Conservation (phyloP, 352 stramenopile species). For the Globisporangium lucens region DNA sequence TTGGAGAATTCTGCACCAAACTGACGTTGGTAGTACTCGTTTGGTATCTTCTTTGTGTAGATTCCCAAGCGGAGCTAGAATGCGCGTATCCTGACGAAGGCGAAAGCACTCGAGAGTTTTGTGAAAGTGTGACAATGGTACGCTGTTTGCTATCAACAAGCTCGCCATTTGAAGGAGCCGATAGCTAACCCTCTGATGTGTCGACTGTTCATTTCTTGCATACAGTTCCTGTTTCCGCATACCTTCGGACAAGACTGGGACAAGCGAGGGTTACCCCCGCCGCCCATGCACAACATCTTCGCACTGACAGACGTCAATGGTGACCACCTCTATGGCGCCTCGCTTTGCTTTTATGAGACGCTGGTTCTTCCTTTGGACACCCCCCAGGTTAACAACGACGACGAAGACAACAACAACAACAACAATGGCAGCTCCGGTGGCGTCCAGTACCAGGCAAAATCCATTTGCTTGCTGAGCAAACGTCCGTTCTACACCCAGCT, state of each 20-base stretch:
- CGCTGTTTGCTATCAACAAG: neutral
- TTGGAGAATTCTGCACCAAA: neutral
- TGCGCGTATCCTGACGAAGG: constrained; percentile 36
- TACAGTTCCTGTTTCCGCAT: constrained; percentile 52
- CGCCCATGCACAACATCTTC: constrained; percentile 49
- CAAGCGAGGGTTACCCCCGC: constrained; percentile 25
- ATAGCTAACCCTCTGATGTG: neutral
- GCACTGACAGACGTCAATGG: constrained; percentile 41
- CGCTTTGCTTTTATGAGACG: constrained; percentile 48
- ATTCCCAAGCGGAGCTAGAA: constrained; percentile 23
- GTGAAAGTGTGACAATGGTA: constrained; percentile 49
- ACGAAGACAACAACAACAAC: constrained; percentile 11
- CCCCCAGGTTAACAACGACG: neutral
- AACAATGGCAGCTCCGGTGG: neutral
- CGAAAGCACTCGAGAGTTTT: constrained; percentile 36
- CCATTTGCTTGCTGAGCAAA: constrained; percentile 43
- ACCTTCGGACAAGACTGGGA: constrained; percentile 33
- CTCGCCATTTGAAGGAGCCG: neutral
- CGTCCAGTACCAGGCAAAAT: constrained; percentile 28
- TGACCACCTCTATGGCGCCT: constrained; percentile 45
- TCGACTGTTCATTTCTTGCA: neutral
- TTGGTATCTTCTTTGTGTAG: constrained; percentile 9
- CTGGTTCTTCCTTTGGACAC: neutral
- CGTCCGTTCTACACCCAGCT: constrained; percentile 43
- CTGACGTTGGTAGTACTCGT: neutral